Evolutionary conservation across 2,329 filamentous ascomycete species (phyloP), one percentile per base, ranked within the genome.

Genomic region (Colletotrichum scovillei): DNA sequence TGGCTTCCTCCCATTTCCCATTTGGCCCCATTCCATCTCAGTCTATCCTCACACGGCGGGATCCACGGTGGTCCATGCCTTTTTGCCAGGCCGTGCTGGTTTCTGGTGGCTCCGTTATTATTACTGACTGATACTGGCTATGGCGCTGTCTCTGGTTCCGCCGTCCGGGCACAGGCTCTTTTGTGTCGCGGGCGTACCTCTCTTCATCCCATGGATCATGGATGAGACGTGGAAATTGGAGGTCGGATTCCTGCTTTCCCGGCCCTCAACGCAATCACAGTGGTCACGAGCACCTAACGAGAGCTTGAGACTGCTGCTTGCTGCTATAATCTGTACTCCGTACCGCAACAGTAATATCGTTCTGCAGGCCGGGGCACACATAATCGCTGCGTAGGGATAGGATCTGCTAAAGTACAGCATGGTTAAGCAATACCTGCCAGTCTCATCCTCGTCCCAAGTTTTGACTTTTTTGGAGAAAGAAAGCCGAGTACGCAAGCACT

Each of bases 171-270:
- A 52, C 60, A 52, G 26, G 60, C 28, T 26, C 32, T 56, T 5
- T 28, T 30, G 12, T 32, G 32, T 8, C 11, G 8, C 11, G 32
- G 32, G 35, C 30, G 24, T 22, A 35, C 30, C 46, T 69, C 60
- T 35, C 42, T 62, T 70, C 56, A 24, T 62, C 46, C 24, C 67
- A 65, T 73, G 67, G 62, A 52, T 73, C 67, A 66, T 73, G 67
- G 67, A 35, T 65, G 56, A 66, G 67, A 56, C 67, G 62, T 66
- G 71, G 71, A 66, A 71, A 73, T 71, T 73, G 71, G 42, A 42
- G 35, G 56, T 28, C 56, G 46, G 49, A 11, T 46, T 64, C 58
- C 62, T 69, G 53, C 59, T 32, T 64, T 72, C 58, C 68, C 58
- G 69, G 52, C 49, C 59, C 35, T 56, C 28, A 55, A 59, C 49